Conservation (phyloP, 2,329 filamentous ascomycete genomes). For the Ophiostoma ulmi region DNA sequence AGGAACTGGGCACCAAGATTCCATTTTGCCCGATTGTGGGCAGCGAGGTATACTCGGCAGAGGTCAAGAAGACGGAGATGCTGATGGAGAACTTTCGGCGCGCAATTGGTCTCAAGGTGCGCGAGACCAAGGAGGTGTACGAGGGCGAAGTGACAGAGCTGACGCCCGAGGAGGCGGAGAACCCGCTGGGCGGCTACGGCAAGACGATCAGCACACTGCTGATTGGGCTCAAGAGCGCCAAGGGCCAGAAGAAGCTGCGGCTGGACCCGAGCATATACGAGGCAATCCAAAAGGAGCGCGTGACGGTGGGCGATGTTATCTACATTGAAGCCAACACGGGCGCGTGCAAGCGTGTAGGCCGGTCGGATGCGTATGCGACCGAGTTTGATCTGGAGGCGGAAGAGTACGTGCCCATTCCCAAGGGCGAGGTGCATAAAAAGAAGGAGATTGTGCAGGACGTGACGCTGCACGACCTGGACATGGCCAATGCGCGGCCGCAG, state of each 20-base stretch:
- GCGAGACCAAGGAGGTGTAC: slow-evolving; percentile 98
- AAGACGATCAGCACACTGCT: slow-evolving; percentile 95
- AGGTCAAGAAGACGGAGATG: slow-evolving; percentile 99
- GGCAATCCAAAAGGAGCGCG: slow-evolving; percentile 96
- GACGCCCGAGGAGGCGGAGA: slow-evolving; percentile 95
- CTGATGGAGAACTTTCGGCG: slow-evolving; percentile 98
- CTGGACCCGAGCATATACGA: slow-evolving; percentile 98
- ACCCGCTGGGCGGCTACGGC: slow-evolving; percentile 92
- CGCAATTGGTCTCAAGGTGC: slow-evolving; percentile 92
- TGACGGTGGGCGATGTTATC: slow-evolving; percentile 92
- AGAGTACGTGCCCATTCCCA: slow-evolving; percentile 97
- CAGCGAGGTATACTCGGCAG: slow-evolving; percentile 94
- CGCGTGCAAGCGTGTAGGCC: slow-evolving; percentile 91
- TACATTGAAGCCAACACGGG: slow-evolving; percentile 99
- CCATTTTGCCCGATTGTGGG: slow-evolving; percentile 98
- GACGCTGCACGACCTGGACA: slow-evolving; percentile 91
- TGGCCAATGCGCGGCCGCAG: slow-evolving; percentile 91
- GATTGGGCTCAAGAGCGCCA: slow-evolving; percentile 90
- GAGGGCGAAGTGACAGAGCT: slow-evolving; percentile 98
- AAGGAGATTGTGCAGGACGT: slow-evolving; percentile 99
- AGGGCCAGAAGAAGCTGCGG: slow-evolving; percentile 95
- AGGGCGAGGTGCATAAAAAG: slow-evolving; percentile 99
- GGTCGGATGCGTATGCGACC: slow-evolving; percentile 94
- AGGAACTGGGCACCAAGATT: slow-evolving; percentile 96
- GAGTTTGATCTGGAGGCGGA: slow-evolving; percentile 98